These are phyloP conservation scores for Cyclotella cryptica DNA, from an alignment of 108 stramenopile species.

Conservation along the genomic window DNA sequence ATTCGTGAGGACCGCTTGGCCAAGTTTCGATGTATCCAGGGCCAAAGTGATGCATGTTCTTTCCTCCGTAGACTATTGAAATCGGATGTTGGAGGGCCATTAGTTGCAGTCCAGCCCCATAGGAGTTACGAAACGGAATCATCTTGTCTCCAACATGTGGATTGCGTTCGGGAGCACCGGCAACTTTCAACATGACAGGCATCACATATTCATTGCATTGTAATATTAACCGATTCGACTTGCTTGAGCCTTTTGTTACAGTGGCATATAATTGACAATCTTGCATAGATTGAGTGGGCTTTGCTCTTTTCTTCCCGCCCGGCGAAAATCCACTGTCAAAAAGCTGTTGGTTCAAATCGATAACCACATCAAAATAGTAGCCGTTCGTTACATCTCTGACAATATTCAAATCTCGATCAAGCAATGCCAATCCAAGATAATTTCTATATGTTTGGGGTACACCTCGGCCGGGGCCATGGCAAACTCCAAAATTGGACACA, in stretches of 20 bases:
- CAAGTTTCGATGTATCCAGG: conserved; percentile 42
- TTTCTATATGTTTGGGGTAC: conserved; percentile 36
- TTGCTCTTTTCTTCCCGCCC: neutral
- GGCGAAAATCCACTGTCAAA: conserved; percentile 13
- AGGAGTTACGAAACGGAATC: conserved; percentile 33
- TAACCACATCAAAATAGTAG: conserved; percentile 42
- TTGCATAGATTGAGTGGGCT: conserved; percentile 32
- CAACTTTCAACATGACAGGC: conserved; percentile 35
- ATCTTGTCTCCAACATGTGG: neutral
- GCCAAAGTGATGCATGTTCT: conserved; percentile 52
- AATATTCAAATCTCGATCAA: conserved; percentile 49
- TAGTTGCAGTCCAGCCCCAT: conserved; percentile 43
- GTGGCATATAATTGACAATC: conserved; percentile 49
- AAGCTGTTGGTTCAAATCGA: conserved; percentile 44
- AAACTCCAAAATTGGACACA: conserved; percentile 52
- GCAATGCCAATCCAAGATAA: conserved; percentile 49
- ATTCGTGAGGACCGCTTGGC: conserved; percentile 47
- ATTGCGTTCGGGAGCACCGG: conserved; percentile 1
- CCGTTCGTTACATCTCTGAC: conserved; percentile 14
- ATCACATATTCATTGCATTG: conserved; percentile 44
- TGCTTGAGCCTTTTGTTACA: neutral
- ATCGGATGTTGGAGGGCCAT: conserved; percentile 23
- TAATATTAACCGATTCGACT: conserved; percentile 30
- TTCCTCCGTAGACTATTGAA: conserved; percentile 21
- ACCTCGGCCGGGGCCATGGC: conserved; percentile 52